Percentiles rank a stretch among this genome's conserved stretches.
Conservation (phyloP, 164 flowering plant genomes). For the Vitis cinerea region DNA sequence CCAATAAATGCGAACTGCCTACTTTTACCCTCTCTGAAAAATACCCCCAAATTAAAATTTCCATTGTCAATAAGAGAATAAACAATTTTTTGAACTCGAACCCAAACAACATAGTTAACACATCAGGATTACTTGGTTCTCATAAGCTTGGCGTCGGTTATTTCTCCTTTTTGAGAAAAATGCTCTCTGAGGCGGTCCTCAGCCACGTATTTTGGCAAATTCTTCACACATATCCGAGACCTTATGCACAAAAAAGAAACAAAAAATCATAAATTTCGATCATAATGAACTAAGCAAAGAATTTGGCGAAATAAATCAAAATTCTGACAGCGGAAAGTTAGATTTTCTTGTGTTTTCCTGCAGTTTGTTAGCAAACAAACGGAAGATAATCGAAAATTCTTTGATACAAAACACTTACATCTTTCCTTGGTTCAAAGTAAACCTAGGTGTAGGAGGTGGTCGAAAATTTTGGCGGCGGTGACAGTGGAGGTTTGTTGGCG, state of each 20-base stretch:
- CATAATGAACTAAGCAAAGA: no score
- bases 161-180: slow-evolving; percentile 90
- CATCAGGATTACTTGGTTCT: slow-evolving; percentile 51
- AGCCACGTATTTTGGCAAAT: slow-evolving; percentile 61
- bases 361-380: no score
- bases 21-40: slow-evolving; percentile 81
- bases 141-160: slow-evolving; percentile 85
- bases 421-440: no score
- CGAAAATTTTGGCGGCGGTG: no score
- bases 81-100: neutral
- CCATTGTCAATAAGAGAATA: neutral
- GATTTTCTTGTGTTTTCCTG: no score
- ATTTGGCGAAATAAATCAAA: no score
- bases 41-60: neutral
- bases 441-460: no score
- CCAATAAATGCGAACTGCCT: slow-evolving; percentile 92
- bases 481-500: no score
- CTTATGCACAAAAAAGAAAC: slow-evolving; percentile 22
- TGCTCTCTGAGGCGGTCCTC: slow-evolving; percentile 79
- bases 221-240: slow-evolving; percentile 91
- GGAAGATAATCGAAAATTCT: no score
- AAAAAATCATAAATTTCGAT: no score
- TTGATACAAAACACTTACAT: no score
- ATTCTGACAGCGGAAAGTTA: no score
- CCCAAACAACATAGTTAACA: neutral